Evolutionary conservation across 306 rosid species (phyloP), one percentile per base, ranked within the genome.

Genomic region (Trifolium pratense): DNA sequence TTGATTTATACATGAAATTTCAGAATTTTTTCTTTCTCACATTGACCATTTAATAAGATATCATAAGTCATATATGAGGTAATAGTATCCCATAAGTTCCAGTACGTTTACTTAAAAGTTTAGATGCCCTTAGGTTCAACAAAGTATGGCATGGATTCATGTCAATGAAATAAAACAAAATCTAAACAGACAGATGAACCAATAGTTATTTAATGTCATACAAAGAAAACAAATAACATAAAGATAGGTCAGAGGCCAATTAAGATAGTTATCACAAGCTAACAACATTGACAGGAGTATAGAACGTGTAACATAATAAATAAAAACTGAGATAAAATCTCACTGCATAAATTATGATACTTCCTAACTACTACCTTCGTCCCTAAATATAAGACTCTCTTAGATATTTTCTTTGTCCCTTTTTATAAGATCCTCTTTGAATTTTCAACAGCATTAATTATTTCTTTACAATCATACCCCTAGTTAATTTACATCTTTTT

Each of bases 181-280:
- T 26, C 51, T 72, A 78, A 43, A 66, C 68, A 31, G 42, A 65
- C 26, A 61, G 71, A 63, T 34, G 36, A 59, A 67, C 21, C 7
- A 15, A 45, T 46, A 23, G 21, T 66, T 42, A 66, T 66, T 23
- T 45, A 43, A 20, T 59, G 66, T 7, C 42, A 59, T 59, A 40
- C 42, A 31, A 29, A 59, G 56, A 66, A 45, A 66, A 26, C 51
- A 75, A 57, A 66, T 56, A 64, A 40, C 43, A 57, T 34, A 71
- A 51, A 55, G 26, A 58, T 13, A 53, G 71, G 71, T 23, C 56
- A 66, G 11, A 65, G 45, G 17, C 45, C 40, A 37, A 36, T 53
- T 75, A 52, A 52, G 39, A 75, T 34, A 17, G 62, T 45, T 48
- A 83, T 48, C 57, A 78, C 65, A 21, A 40, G 58, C 5, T n/a